Conservation (phyloP, 2,329 filamentous ascomycete genomes). For the Aureobasidium sp. region DNA sequence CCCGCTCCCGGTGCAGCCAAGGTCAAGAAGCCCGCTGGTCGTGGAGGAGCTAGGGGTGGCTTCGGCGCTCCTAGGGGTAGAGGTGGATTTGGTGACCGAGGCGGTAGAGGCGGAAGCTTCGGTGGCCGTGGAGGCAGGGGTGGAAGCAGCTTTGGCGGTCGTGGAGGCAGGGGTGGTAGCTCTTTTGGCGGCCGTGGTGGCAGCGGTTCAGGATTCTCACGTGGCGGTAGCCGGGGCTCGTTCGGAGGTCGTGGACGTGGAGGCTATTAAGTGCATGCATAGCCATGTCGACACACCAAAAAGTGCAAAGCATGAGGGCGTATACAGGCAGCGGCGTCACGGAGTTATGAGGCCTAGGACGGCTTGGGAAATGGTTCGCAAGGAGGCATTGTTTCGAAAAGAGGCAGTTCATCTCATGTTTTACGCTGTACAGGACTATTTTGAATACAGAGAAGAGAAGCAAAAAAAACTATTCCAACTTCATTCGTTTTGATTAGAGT, state of each 20-base stretch:
- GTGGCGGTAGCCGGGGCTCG: too few relatives aligned
- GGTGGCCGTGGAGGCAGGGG: conserved; percentile 29
- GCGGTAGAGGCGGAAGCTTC: conserved; percentile 31
- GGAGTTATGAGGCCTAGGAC: conserved; percentile 8
- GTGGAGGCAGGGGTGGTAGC: too few relatives aligned
- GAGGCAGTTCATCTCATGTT: conserved; percentile 10
- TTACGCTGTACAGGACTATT: conserved; percentile 12
- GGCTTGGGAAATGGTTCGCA: conserved; percentile 7
- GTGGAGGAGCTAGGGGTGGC: conserved; percentile 28
- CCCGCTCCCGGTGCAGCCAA: conserved; percentile 54
- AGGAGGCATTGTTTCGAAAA: conserved; percentile 9
- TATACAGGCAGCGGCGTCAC: conserved; percentile 9
- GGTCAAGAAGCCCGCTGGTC: conserved; percentile 60
- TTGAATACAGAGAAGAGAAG: neutral
- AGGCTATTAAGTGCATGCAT: neutral
- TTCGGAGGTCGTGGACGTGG: neutral
- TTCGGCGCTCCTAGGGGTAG: conserved; percentile 24
- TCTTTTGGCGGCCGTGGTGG: too few relatives aligned
- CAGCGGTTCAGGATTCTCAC: too few relatives aligned
- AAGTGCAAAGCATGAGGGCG: conserved; percentile 10
- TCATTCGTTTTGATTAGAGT: neutral
- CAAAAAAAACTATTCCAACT: conserved; percentile 7
- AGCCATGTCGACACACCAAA: neutral
- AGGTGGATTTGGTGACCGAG: conserved; percentile 41
- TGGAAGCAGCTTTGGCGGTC: neutral